Evolutionary conservation across 768 basidiomycete genomes (phyloP).

Genomic region (Leccinum truebloodii): DNA sequence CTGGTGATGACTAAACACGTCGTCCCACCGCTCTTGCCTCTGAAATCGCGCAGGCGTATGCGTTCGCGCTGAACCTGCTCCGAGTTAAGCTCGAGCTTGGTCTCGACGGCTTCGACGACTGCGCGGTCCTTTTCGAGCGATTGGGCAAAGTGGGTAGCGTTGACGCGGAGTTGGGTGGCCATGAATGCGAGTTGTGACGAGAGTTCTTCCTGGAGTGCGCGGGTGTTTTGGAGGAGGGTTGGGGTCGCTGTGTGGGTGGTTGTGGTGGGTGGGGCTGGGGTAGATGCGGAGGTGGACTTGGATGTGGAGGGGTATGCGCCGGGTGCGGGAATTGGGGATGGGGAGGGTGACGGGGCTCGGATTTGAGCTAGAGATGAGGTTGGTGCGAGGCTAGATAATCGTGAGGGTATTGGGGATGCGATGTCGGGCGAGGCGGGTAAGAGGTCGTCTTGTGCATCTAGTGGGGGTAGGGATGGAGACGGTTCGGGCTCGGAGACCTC

Average conservation of each 20-base stretch:
- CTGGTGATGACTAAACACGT: constrained; percentile 71
- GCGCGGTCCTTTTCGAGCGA: constrained; percentile 74
- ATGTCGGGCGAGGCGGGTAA: constrained; percentile 38
- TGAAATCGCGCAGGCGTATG: constrained; percentile 57
- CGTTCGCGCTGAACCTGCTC: constrained; percentile 69
- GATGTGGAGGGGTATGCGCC: background rate
- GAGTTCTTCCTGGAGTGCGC: constrained; percentile 69
- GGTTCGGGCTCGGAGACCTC: constrained; percentile 18
- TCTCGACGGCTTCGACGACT: constrained; percentile 64
- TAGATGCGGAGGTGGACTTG: constrained; percentile 8
- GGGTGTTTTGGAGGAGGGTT: constrained; percentile 55
- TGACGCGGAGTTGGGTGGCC: constrained; percentile 85
- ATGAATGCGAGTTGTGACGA: constrained; percentile 76
- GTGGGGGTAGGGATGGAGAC: background rate
- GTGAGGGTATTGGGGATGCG: constrained; percentile 2
- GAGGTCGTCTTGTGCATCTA: constrained; percentile 28
- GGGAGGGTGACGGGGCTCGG: constrained; percentile 22
- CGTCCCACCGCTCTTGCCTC: constrained; percentile 64
- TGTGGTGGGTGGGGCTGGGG: constrained; percentile 35
- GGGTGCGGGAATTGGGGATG: constrained; percentile 12
- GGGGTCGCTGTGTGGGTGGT: constrained; percentile 37
- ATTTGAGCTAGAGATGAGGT: background rate
- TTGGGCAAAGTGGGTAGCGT: constrained; percentile 76
- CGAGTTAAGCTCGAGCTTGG: constrained; percentile 74
- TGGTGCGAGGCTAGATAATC: background rate